Evolutionary conservation across 495 filamentous ascomycete species (phyloP), one percentile per base, ranked within the genome.

Genomic region (Sphaerosporella brunnea): DNA sequence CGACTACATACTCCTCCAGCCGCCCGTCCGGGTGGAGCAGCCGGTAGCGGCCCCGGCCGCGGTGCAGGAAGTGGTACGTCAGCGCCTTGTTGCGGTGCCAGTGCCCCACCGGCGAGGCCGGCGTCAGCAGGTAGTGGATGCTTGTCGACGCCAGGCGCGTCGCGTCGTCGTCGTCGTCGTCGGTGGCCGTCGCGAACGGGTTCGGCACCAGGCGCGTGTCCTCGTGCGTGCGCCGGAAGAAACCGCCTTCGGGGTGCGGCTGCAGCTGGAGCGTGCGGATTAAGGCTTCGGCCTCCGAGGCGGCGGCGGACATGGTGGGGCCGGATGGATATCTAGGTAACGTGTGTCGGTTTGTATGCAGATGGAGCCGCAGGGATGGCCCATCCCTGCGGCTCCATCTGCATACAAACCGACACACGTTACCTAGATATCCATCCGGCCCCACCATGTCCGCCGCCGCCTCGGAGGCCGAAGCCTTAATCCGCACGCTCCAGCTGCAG

Each of bases 61-160:
- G 57, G 49, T 78, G 74, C 23, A 77, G 63, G 0, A 73, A 75
- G 57, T 82, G 78, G 32, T 81, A 64, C 3, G 70, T 81, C 2
- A 72, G 55, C 4, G 63, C 69, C n/a, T 63, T 61, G 45, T 78
- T 80, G 2, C 71, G 65, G 54, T 82, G 77, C 50, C 80, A 79
- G 11, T 61, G 61, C 2, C 75, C 75, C 50, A 72, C 55, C 0
- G 73, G 73, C 3, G 61, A 66, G 3, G 47, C 45, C 0, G 73
- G 68, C 0, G 77, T 81, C n/a, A 80, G 64, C 18, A 75, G 60
- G 58, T 82, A 81, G 64, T 64, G 69, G 49, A 80, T 80, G 3
- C 66, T 68, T 0, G 71, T 74, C 20, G 62, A 68, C 8, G 66
- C 67, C 50, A 56, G 65, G 23, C 72, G 58, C 48, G 23, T 55